Evolutionary conservation across 495 filamentous ascomycete genomes (phyloP).

Genomic region (Penicillium arizonense): DNA sequence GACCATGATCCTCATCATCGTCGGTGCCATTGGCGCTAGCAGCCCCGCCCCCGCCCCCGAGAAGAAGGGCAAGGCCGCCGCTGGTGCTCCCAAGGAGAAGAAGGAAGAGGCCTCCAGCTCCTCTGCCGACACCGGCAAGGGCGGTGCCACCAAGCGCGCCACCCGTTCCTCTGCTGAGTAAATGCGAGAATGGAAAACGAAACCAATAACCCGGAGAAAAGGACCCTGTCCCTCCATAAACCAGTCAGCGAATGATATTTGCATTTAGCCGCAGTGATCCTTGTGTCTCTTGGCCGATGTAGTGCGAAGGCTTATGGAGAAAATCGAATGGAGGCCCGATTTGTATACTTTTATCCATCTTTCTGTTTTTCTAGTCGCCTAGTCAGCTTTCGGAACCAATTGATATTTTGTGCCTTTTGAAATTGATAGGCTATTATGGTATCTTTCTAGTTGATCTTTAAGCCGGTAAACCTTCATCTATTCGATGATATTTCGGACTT

Average conservation of each 20-base stretch:
- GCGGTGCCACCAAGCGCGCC: slow-evolving; percentile 62
- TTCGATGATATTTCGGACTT: too few relatives aligned
- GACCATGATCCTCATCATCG: slow-evolving; percentile 66
- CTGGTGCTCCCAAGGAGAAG: slow-evolving; percentile 76
- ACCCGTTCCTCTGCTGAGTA: slow-evolving; percentile 58
- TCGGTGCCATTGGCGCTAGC: slow-evolving; percentile 54
- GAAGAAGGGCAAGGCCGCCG: slow-evolving; percentile 71
- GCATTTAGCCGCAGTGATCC: slow-evolving; percentile 8
- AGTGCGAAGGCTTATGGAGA: not conserved
- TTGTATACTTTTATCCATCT: slow-evolving; percentile 9
- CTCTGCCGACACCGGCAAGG: slow-evolving; percentile 65
- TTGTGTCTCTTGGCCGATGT: slow-evolving; percentile 4
- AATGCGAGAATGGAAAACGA: slow-evolving; percentile 11
- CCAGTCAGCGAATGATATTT: slow-evolving; percentile 5
- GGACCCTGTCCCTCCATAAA: not conserved
- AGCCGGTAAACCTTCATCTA: too few relatives aligned
- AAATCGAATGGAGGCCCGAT: slow-evolving; percentile 2
- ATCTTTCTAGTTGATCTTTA: too few relatives aligned
- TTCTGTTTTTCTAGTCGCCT: not conserved
- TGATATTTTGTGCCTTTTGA: not conserved
- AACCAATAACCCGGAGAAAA: slow-evolving; percentile 5
- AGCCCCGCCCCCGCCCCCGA: slow-evolving; percentile 55
- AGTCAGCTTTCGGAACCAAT: not conserved
- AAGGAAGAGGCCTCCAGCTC: slow-evolving; percentile 63
- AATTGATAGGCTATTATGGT: too few relatives aligned